A percentile compares a stretch with the other conserved stretches of the same genome.
These are phyloP conservation scores for Thalassiosira mediterranea DNA, from an alignment of 352 stramenopile genomes.

Conservation along the genomic window DNA sequence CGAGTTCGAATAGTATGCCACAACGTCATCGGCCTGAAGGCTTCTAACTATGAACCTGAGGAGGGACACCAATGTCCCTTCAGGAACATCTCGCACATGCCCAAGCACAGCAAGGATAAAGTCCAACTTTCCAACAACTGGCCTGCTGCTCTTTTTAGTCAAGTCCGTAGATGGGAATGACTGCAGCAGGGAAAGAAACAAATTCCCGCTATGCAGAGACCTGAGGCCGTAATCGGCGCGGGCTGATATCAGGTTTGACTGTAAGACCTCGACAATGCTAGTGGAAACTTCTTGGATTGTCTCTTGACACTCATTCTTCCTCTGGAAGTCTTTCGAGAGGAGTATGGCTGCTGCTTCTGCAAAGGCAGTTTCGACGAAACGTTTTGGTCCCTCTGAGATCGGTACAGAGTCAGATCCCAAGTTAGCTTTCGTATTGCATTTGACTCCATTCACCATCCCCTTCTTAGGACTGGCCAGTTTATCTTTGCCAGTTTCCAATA, in stretches of 20 bases:
- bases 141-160: too few species aligned
- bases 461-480: conserved; percentile 7
- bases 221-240: conserved; percentile 36
- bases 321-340: conserved; percentile 22
- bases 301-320: neutral
- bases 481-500: conserved; percentile 3
- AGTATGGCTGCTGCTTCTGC: conserved; percentile 35
- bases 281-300: conserved; percentile 16
- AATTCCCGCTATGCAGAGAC: conserved; percentile 15
- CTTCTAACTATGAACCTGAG: conserved; percentile 43
- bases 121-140: conserved; percentile 33
- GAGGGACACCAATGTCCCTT: conserved; percentile 42
- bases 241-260: conserved; percentile 32
- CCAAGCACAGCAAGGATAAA: conserved; percentile 39
- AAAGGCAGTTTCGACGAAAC: conserved; percentile 39
- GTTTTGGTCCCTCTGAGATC: conserved; percentile 21
- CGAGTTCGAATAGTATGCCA: conserved; percentile 37
- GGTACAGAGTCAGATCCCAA: too few species aligned
- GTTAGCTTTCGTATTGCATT: conserved; percentile 18
- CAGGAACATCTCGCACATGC: conserved; percentile 43
- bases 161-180: conserved; percentile 16
- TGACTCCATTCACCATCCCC: conserved; percentile 17
- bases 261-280: conserved; percentile 38
- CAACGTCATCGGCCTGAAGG: conserved; percentile 31
- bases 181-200: conserved; percentile 36